Evolutionary conservation across 257 asterid genomes (phyloP).

Genomic region (Penstemon barbatus): DNA sequence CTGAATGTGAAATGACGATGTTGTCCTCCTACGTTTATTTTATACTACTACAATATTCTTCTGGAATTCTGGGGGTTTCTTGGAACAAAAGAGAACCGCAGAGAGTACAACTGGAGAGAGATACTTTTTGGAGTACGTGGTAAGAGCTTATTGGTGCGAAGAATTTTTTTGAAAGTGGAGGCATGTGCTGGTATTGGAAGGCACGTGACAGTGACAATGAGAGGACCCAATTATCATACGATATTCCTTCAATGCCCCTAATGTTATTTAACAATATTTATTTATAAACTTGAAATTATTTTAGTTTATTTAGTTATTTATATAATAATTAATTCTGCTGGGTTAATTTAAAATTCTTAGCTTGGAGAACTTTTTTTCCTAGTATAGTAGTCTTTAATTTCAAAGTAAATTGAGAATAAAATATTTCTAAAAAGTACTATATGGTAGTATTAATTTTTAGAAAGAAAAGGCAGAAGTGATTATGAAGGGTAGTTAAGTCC

Average conservation of each 20-base stretch:
- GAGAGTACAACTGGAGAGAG: conserved; percentile 14
- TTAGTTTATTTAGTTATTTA: no score
- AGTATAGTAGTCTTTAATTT: no score
- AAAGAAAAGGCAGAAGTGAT: background rate
- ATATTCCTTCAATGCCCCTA: conserved; percentile 14
- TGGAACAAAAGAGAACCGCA: conserved; percentile 13
- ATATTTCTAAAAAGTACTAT: no score
- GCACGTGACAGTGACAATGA: conserved; percentile 27
- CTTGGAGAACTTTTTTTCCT: no score
- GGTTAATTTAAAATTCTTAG: no score
- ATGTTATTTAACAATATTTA: background rate
- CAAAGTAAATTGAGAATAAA: no score
- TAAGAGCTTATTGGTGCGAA: background rate
- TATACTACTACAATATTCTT: background rate
- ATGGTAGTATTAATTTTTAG: no score
- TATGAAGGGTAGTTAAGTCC: conserved; percentile 42
- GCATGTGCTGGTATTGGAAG: conserved; percentile 24
- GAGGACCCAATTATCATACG: background rate
- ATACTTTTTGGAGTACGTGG: background rate
- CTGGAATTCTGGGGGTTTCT: background rate
- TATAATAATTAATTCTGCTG: no score
- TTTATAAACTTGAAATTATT: no score
- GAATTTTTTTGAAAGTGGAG: conserved; percentile 1
- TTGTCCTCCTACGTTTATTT: background rate
- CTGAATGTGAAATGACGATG: conserved; percentile 19